Evolutionary conservation across 129 eudicot genomes (phyloP), one percentile per base, ranked within the genome.

Genomic region (Centaurea solstitialis): DNA sequence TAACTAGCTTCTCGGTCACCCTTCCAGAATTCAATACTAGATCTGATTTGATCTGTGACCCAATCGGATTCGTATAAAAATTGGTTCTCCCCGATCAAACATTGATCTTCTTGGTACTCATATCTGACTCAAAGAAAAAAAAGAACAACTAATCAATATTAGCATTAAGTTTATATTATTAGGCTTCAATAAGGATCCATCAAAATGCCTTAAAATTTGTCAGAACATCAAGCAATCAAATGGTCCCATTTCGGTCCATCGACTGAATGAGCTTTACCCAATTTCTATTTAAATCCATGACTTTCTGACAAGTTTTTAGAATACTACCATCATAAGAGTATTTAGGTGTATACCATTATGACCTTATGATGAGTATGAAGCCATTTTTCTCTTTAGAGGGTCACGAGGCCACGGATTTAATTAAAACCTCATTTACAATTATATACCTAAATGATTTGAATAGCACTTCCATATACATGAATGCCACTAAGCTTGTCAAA

Each of bases 1-100:
- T 86, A 92, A 70, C 70, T 86, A 37, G 97, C 91, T 68, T 90
- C 92, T 78, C 98, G 82, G 77, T 90, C 87, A 6, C 98, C 96
- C 23, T 30, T 83, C 97, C 98, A 92, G 74, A 94, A 90, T 85
- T 94, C 97, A 28, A 94, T 88, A 68, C 84, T 84, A 61, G 82
- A 80, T 76, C 74, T 87, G 9, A 90, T 79, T 77, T 88, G 89
- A 78, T 61, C 81, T 50, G 43, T 38, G 15, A 94, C 83, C 93
- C 91, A 92, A n/a, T 86, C 74, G 45, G 77, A 82, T 43, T 92
- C 91, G 64, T 90, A 88, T 70, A 59, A 40, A 75, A 87, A 90
- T 68, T 88, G 81, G 57, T 80, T 84, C 84, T 94, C 97, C 11
- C 91, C 80, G 11, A 92, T 83, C 90, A 94, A 81, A 18, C 94